Base-by-base conservation (phyloP, 257 asterid species). In the Lithospermum erythrorhizon region DNA sequence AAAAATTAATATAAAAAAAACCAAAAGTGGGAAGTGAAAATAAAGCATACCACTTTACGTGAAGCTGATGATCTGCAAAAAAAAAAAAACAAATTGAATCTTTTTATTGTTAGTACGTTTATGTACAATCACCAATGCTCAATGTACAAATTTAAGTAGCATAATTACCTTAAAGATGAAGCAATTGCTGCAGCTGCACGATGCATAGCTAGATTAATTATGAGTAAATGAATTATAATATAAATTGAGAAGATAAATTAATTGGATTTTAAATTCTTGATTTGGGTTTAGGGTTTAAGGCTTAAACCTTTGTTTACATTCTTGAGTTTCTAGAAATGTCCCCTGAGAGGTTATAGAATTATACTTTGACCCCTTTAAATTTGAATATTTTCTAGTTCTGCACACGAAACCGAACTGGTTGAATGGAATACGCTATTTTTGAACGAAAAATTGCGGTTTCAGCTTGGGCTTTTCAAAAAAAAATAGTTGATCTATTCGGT, bases 1-100 rank as follows among this genome's bases (percentile, higher is more conserved):
- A 35, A 13, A 35, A 35, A 6, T 35, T 11, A 6, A 10, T 3
- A 29, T 21, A 52, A 22, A 59, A 20, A 13, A 49, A 61, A 19
- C 35, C 17, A 35, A 22, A 51, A 58, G 62, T 4, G 17, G 23
- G 55, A 68, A 20, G 35, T n/a, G 23, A 10, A 21, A 32, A n/a
- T 16, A 17, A 49, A 53, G 37, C 47, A 56, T 61, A 83, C 86
- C 86, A 79, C 75, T 56, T 78, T 81, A 62, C 77, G 75, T 64
- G 83, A 68, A 81, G 86, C 63, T 58, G 93, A 81, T 6, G 90
- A 79, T 83, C 95, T 89, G 89, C 68, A 53, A 16, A 53, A 22
- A 13, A 65, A 1, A 64, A 60, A 18, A 27, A 60, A 59, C 61
- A n/a, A 30, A 59, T 57, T 17, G 59, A 6, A 59, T 4, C 1